Evolutionary conservation across 306 rosid genomes (phyloP).

Genomic region (Vicia sativa): DNA sequence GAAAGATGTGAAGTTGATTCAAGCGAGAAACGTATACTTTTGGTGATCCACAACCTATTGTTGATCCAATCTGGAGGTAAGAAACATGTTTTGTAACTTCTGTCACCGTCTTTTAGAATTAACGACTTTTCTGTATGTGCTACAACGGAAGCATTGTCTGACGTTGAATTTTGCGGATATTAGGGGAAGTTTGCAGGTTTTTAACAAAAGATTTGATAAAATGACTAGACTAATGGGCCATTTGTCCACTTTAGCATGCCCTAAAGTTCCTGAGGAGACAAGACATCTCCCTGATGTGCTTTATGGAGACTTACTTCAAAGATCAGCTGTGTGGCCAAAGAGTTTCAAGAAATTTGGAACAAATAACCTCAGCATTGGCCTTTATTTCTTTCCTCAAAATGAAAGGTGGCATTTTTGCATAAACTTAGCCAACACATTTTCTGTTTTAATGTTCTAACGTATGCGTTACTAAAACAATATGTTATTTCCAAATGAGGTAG

Average conservation of each 20-base stretch:
- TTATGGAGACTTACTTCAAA: slow-evolving; percentile 44
- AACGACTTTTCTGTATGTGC: slow-evolving; percentile 21
- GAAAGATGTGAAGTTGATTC: slow-evolving; percentile 33
- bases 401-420: slow-evolving; percentile 50
- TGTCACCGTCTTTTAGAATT: slow-evolving; percentile 5
- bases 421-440: background rate
- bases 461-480: no score
- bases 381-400: slow-evolving; percentile 66
- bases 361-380: slow-evolving; percentile 54
- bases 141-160: slow-evolving; percentile 15
- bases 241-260: slow-evolving; percentile 64
- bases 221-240: slow-evolving; percentile 55
- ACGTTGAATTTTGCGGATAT: slow-evolving; percentile 32
- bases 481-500: no score
- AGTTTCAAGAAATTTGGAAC: slow-evolving; percentile 56
- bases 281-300: slow-evolving; percentile 50
- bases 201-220: slow-evolving; percentile 28
- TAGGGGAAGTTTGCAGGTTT: slow-evolving; percentile 62
- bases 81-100: slow-evolving; percentile 3
- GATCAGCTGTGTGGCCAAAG: slow-evolving; percentile 69
- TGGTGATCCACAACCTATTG: slow-evolving; percentile 56
- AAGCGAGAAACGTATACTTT: slow-evolving; percentile 16
- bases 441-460: no score
- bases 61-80: slow-evolving; percentile 77
- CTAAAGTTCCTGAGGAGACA: slow-evolving; percentile 55